phyloP scores from a whole-genome alignment of 2,329 filamentous ascomycete species.

The Teratosphaeria destructans region DNA sequence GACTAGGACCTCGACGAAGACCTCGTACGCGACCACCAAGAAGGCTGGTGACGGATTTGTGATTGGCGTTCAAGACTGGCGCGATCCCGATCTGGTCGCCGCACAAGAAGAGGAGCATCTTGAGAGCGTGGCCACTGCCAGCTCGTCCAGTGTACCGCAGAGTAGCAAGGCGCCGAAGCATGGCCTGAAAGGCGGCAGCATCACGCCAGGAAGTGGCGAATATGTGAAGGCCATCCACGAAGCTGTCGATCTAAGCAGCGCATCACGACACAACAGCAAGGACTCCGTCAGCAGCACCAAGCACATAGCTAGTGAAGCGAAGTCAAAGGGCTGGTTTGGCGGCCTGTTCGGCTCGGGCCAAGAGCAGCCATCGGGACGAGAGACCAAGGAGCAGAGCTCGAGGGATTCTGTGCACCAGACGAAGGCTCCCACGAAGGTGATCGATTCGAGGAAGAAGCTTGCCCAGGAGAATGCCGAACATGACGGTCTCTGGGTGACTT shows the following conservation, averaged over 20 bases:
- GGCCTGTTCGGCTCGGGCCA: slow-evolving; percentile 1
- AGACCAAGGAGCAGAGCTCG: slow-evolving; percentile 1
- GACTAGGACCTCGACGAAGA: slow-evolving; percentile 21
- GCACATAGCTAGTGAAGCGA: background rate
- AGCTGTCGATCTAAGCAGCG: slow-evolving; percentile 11
- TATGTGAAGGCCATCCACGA: slow-evolving; percentile 41
- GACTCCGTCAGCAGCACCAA: background rate
- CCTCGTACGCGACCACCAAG: slow-evolving; percentile 11
- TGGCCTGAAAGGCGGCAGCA: slow-evolving; percentile 50
- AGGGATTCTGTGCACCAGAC: slow-evolving; percentile 1
- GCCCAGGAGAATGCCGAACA: slow-evolving; percentile 28
- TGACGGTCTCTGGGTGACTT: slow-evolving; percentile 89
- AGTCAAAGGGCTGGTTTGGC: slow-evolving; percentile 3
- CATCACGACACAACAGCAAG: slow-evolving; percentile 1
- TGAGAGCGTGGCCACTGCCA: slow-evolving; percentile 15
- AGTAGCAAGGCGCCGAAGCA: slow-evolving; percentile 12
- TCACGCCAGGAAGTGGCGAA: slow-evolving; percentile 62
- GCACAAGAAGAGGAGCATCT: slow-evolving; percentile 24
- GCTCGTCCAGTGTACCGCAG: slow-evolving; percentile 6
- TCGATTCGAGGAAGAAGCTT: background rate
- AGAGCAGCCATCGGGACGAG: background rate
- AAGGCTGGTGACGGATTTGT: slow-evolving; percentile 54
- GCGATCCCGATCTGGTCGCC: slow-evolving; percentile 62
- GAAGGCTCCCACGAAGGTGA: slow-evolving; percentile 1
- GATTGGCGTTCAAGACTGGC: slow-evolving; percentile 80